Conservation (phyloP, 2,329 filamentous ascomycete genomes). For the Mycocentrospora acerina region DNA sequence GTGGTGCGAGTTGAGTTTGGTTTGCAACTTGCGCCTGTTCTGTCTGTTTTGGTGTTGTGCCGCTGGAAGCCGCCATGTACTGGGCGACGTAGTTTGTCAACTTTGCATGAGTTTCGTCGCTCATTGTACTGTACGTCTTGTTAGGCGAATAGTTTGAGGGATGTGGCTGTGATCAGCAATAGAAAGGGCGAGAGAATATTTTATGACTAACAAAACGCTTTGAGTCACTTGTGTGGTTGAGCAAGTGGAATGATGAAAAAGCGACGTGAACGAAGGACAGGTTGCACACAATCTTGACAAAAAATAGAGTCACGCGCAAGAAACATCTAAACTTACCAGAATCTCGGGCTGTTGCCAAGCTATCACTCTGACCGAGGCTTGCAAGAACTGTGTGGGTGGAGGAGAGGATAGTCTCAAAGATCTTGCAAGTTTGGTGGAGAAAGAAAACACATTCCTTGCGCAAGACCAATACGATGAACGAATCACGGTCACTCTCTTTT, state of each 20-base stretch:
- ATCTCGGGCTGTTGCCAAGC: too few relatives aligned
- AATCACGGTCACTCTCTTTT: slow-evolving; percentile 17
- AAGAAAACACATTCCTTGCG: not conserved
- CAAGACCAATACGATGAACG: slow-evolving; percentile 2
- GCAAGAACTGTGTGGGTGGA: too few relatives aligned
- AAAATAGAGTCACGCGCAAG: too few relatives aligned
- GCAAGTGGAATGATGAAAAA: slow-evolving; percentile 22
- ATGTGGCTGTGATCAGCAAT: not conserved
- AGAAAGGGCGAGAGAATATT: not conserved
- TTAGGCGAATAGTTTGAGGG: not conserved
- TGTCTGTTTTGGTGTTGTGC: slow-evolving; percentile 2
- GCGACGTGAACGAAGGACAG: slow-evolving; percentile 18
- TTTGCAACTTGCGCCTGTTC: not conserved
- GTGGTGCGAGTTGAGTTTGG: not conserved
- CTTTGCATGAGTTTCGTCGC: slow-evolving; percentile 12
- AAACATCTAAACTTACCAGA: too few relatives aligned
- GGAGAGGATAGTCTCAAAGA: too few relatives aligned
- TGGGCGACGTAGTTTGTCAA: slow-evolving; percentile 15
- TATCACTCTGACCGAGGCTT: too few relatives aligned
- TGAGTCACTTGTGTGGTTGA: slow-evolving; percentile 21
- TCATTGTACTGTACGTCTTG: slow-evolving; percentile 4
- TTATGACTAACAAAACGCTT: not conserved
- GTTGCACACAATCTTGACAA: slow-evolving; percentile 21
- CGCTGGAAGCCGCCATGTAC: slow-evolving; percentile 7
- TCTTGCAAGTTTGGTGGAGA: not conserved